These are phyloP conservation scores for Roridomyces roridus DNA, from an alignment of 768 basidiomycete species.

Conservation along the genomic window DNA sequence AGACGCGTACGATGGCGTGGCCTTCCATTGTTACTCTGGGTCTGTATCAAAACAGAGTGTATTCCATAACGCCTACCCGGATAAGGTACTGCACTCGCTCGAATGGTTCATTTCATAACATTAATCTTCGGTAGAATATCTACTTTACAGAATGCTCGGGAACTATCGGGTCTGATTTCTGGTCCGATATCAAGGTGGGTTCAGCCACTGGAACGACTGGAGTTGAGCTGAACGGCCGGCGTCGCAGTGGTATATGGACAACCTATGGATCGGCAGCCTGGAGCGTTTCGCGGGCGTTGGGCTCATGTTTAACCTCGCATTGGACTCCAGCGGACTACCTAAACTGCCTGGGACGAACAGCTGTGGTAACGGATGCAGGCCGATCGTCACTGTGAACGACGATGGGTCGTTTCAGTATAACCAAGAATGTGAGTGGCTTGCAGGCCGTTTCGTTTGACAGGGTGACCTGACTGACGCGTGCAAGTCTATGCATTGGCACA, in stretches of 20 bases:
- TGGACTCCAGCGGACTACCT: conserved; percentile 62
- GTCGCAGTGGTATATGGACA: conserved; percentile 75
- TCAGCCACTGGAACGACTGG: no score
- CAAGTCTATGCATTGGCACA: conserved; percentile 72
- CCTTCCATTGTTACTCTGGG: conserved; percentile 65
- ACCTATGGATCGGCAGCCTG: conserved; percentile 41
- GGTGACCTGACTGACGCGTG: not conserved
- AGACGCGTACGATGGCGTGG: conserved; percentile 64
- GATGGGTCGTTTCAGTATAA: conserved; percentile 69
- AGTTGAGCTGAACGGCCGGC: no score
- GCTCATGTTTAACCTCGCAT: conserved; percentile 78
- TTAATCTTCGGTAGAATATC: no score
- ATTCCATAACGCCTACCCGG: conserved; percentile 17
- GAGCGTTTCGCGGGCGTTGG: conserved; percentile 49
- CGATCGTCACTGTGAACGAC: conserved; percentile 69
- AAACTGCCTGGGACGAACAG: conserved; percentile 67
- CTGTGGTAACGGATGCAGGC: conserved; percentile 70
- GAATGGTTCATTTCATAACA: no score
- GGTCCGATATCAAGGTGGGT: conserved; percentile 74
- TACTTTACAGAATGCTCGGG: conserved; percentile 24
- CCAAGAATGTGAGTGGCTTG: conserved; percentile 57
- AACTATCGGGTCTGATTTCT: conserved; percentile 65
- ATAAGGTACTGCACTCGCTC: no score
- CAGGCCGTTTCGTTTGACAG: not conserved
- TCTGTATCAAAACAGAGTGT: not conserved